Conservation (phyloP, 805 yeast species). For the Naumovozyma baii region DNA sequence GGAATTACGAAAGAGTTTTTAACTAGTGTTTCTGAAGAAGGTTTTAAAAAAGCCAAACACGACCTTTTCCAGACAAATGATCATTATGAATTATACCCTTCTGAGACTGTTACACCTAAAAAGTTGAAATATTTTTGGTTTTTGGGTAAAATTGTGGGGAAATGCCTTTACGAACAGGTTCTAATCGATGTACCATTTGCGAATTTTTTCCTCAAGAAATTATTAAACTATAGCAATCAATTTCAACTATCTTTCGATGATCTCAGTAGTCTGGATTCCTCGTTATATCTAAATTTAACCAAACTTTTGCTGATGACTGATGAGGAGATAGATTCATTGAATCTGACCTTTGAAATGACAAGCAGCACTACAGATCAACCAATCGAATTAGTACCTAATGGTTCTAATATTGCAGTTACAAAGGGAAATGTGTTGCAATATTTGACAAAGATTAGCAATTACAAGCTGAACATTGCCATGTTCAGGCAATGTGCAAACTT, state of each 20-base stretch:
- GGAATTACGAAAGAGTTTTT: constrained; percentile 89
- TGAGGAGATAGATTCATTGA: constrained; percentile 44
- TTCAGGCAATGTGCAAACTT: constrained; percentile 54
- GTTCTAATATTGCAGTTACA: constrained; percentile 48
- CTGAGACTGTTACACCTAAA: constrained; percentile 15
- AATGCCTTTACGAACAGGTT: constrained; percentile 76
- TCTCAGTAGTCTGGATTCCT: constrained; percentile 57
- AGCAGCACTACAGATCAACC: constrained; percentile 37
- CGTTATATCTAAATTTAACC: constrained; percentile 53
- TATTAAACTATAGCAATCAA: constrained; percentile 36
- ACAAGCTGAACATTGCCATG: constrained; percentile 58
- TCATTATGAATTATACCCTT: constrained; percentile 62
- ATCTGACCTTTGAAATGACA: constrained; percentile 56
- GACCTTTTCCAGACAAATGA: constrained; percentile 36
- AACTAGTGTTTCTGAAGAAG: constrained; percentile 60
- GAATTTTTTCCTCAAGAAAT: constrained; percentile 68
- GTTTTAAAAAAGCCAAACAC: constrained; percentile 38
- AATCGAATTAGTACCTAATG: constrained; percentile 54
- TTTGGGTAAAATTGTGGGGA: constrained; percentile 78
- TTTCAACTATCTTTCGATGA: constrained; percentile 59
- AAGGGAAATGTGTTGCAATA: constrained; percentile 57
- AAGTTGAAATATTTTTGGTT: constrained; percentile 40
- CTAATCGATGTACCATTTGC: constrained; percentile 79
- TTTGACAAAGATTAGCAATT: constrained; percentile 67
- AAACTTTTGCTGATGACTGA: constrained; percentile 48